Percentiles rank a stretch among this genome's conserved stretches.
Conservation (phyloP, 345 rosid genomes). For the Eucalyptus sideroxylon region DNA sequence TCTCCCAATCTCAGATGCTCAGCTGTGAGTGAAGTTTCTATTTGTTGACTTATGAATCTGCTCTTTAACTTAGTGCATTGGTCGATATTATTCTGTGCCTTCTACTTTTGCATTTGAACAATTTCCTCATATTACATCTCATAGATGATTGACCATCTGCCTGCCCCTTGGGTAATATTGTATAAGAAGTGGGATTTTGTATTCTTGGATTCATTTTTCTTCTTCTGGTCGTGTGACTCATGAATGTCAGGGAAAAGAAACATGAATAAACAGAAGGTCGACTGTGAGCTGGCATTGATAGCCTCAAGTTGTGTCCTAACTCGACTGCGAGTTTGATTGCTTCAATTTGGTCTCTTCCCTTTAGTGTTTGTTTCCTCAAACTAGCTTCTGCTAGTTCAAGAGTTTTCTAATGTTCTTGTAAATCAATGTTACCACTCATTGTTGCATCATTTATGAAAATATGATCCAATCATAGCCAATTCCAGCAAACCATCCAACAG, state of each 20-base stretch:
- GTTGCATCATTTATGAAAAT: background rate
- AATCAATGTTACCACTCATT: background rate
- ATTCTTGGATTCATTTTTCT: background rate
- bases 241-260: background rate
- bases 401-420: background rate
- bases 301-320: background rate
- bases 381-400: background rate
- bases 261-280: background rate
- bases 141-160: background rate
- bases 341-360: background rate
- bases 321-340: background rate
- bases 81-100: background rate
- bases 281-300: background rate
- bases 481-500: background rate
- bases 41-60: background rate
- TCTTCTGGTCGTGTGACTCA: background rate
- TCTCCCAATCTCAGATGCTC: conserved; percentile 85
- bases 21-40: conserved; percentile 49
- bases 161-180: background rate
- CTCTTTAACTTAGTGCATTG: background rate
- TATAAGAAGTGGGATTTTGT: background rate
- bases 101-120: background rate
- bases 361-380: background rate
- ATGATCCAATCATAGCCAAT: background rate
- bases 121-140: background rate